Base-by-base conservation (phyloP, 345 rosid genomes). In the Carallia pectinifolia region DNA sequence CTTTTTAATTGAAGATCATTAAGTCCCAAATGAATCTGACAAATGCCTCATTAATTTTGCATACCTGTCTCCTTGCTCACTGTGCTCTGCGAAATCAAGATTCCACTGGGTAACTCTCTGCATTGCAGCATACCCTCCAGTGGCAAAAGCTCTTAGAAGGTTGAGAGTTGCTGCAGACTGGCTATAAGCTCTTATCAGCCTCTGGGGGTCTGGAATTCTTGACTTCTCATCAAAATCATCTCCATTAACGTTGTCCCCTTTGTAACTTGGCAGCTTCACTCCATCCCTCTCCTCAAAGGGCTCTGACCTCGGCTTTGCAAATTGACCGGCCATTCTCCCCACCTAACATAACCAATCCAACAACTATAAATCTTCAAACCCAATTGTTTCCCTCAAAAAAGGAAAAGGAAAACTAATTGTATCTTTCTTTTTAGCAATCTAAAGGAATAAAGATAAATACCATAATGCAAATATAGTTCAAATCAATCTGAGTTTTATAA, bases 301-400 rank as follows among this genome's bases (percentile, higher is more conserved):
- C n/a, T 61, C 68, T 30, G 79, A 71, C 34, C 79, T 71, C 2
- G 79, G 79, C 67, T 76, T 76, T 53, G 79, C 75, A 70, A 76
- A 76, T 34, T 76, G 79, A 19, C 79, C 79, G 6, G 79, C 79
- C 79, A 76, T 76, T 66, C 79, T 76, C 33, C 79, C 79, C 53
- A 76, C 79, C 79, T 76, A 61, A 27, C 36, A 65, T 16, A 50
- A 16, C 18, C 66, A 47, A 7, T 6, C 23, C 59, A 19, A 31
- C 37, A 60, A 19, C 34, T 2, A 8, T 58, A 4, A 66, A 6
- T 34, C 0, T 37, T 33, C 36, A 16, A 30, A 7, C 27, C 29
- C 31, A 37, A 6, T 9, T 7, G 13, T 56, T 6, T 8, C 4
- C 34, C 16, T 5, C 55, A 52, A 52, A 17, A 27, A 17, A 31